Evolutionary conservation across 2,329 filamentous ascomycete species (phyloP).

Genomic region (Fusarium haematococcum): DNA sequence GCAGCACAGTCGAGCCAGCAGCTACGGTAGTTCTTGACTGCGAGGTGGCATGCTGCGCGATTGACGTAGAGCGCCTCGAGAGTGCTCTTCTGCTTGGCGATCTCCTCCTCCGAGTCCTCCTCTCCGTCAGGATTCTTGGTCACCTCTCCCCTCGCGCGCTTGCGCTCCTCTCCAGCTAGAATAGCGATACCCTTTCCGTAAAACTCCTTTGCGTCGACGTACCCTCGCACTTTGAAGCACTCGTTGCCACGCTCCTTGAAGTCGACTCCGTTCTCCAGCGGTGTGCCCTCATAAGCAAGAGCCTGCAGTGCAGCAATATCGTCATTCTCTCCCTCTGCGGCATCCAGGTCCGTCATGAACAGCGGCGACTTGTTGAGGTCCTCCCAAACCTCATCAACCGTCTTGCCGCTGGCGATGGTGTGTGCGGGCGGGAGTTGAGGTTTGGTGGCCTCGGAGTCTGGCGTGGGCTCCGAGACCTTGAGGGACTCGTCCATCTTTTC

Average conservation of each 20-base stretch:
- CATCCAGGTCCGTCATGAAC: constrained; percentile 95
- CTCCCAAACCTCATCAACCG: constrained; percentile 66
- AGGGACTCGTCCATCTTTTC: constrained; percentile 54
- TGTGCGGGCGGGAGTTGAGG: constrained; percentile 62
- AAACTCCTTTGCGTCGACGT: constrained; percentile 88
- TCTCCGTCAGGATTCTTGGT: constrained; percentile 47
- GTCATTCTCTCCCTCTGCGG: constrained; percentile 82
- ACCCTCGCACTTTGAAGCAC: constrained; percentile 78
- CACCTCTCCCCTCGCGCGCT: constrained; percentile 57
- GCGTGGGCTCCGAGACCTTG: constrained; percentile 29
- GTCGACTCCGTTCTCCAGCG: constrained; percentile 82
- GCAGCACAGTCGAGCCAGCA: constrained; percentile 87
- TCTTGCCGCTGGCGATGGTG: constrained; percentile 56
- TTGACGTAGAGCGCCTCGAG: constrained; percentile 87
- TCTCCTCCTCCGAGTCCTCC: constrained; percentile 64
- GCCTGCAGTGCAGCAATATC: constrained; percentile 89
- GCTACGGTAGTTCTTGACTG: constrained; percentile 87
- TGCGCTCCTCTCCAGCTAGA: constrained; percentile 72
- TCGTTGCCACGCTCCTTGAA: constrained; percentile 97
- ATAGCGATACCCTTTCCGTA: constrained; percentile 88
- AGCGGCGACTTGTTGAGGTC: constrained; percentile 77
- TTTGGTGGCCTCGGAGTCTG: constrained; percentile 41
- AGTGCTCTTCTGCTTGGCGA: constrained; percentile 69
- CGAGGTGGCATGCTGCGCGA: constrained; percentile 88
- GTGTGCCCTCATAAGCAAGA: constrained; percentile 91